phyloP scores from a whole-genome alignment of 2,329 filamentous ascomycete species.

The Pseudogymnoascus sp. region DNA sequence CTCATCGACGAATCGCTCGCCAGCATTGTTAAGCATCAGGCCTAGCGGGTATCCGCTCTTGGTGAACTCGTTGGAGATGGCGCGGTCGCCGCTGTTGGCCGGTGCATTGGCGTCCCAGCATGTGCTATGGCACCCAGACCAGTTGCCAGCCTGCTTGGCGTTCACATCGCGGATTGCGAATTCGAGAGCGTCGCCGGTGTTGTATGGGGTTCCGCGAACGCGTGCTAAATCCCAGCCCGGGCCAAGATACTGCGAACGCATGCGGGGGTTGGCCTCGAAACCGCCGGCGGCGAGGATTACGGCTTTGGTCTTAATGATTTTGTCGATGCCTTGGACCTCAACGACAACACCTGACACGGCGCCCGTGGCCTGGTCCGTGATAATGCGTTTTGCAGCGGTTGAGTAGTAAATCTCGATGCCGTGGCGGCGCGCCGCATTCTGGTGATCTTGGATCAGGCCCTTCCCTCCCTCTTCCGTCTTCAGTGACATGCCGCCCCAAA shows the following conservation, averaged over 20 bases:
- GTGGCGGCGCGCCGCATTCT: slow-evolving; percentile 24
- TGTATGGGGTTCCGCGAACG: slow-evolving; percentile 58
- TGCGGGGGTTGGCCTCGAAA: slow-evolving; percentile 53
- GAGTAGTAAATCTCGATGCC: slow-evolving; percentile 21
- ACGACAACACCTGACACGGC: slow-evolving; percentile 29
- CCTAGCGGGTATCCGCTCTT: slow-evolving; percentile 64
- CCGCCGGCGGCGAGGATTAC: slow-evolving; percentile 54
- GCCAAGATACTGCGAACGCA: slow-evolving; percentile 48
- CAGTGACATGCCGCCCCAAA: slow-evolving; percentile 60
- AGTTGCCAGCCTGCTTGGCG: slow-evolving; percentile 50
- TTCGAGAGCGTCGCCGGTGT: slow-evolving; percentile 51
- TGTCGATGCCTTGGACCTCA: slow-evolving; percentile 19
- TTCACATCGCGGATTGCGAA: slow-evolving; percentile 44
- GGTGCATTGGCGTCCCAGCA: slow-evolving; percentile 57
- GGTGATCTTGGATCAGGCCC: slow-evolving; percentile 46
- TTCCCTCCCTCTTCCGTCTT: slow-evolving; percentile 54
- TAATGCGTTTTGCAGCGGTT: slow-evolving; percentile 38
- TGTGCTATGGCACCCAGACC: slow-evolving; percentile 51
- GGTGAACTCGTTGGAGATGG: slow-evolving; percentile 59
- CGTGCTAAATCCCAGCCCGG: slow-evolving; percentile 55
- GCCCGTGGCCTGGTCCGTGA: slow-evolving; percentile 28
- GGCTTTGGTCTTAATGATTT: slow-evolving; percentile 31
- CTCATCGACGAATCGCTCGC: slow-evolving; percentile 59
- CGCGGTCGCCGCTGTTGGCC: slow-evolving; percentile 46
- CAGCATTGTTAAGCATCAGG: slow-evolving; percentile 54